phyloP scores from a whole-genome alignment of 148 eudicot genomes.

The Pouteria glomerata region DNA sequence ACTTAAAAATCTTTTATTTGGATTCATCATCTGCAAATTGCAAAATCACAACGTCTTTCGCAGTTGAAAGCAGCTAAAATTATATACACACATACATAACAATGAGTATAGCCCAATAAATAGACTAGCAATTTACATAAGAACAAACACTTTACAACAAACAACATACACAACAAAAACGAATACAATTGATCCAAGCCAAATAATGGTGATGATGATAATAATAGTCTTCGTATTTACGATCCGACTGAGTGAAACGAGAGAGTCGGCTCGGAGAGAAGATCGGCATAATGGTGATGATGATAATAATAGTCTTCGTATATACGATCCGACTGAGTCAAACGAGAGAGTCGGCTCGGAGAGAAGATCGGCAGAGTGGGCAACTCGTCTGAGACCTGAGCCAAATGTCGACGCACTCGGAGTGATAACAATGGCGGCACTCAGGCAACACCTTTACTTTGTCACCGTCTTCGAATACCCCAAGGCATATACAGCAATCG shows the following conservation, averaged over 20 bases:
- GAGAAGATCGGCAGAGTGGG: conserved; percentile 61
- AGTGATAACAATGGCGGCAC: conserved; percentile 60
- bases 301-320: neutral
- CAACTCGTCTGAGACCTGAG: conserved; percentile 54
- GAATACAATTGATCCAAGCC: neutral
- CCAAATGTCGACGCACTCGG: conserved; percentile 79
- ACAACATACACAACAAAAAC: neutral
- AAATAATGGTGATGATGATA: neutral
- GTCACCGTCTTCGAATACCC: conserved; percentile 58
- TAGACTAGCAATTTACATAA: no score
- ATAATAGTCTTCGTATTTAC: neutral
- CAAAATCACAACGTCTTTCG: neutral
- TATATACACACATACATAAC: no score
- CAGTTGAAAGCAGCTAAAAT: no score
- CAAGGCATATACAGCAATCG: conserved; percentile 75
- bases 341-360: conserved; percentile 36
- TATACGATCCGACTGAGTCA: conserved; percentile 9
- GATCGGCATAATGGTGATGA: conserved; percentile 27
- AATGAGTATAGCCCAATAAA: no score
- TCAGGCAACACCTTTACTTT: conserved; percentile 58
- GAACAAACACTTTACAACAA: neutral
- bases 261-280: conserved; percentile 36
- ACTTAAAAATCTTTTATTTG: neutral
- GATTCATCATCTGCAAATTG: neutral
- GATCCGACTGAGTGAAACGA: conserved; percentile 17